Evolutionary conservation across 805 yeast species (phyloP), one percentile per base, ranked within the genome.

Genomic region (Brettanomyces nanus): DNA sequence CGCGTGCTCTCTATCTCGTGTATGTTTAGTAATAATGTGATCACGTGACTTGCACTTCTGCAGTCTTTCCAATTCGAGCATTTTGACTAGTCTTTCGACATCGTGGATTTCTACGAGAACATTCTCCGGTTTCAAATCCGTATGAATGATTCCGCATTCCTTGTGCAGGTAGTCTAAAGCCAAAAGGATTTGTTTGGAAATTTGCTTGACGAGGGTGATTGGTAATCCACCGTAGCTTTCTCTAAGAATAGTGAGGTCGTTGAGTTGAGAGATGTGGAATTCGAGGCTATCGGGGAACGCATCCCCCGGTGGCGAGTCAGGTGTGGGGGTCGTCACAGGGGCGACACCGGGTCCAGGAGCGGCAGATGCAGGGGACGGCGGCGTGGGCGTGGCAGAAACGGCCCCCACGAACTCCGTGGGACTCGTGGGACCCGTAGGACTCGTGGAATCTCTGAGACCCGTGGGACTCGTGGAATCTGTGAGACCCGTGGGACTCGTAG

Each of bases 61-160:
- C 26, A 23, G 11, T 11, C 26, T 23, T 9, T 23, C 26, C 7
- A 23, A 11, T 23, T 23, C 26, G 7, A 23, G 26, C 11, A 11
- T 23, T 23, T 23, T 23, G 26, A 76, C 69, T 37, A 76, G 63
- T 42, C 62, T 64, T 43, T 73, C 75, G 29, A 74, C 75, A 43
- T 75, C 72, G 33, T 68, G 67, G 19, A 77, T 68, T 46, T 72
- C 76, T 23, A 74, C 53, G 39, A 73, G 50, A 4, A 77, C 69
- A 57, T 83, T 83, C 53, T 81, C 90, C 2, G 89, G 87, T 54
- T 82, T 82, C 38, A 82, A 68, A 53, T 81, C 90, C 6, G 89
- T 75, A 57, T 82, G 90, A 35, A 80, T 78, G 13, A 79, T 68
- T 6, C 83, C 82, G 57, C 85, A 78, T 48, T 62, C 67, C 29